Evolutionary conservation across 257 asterid species (phyloP), one percentile per base, ranked within the genome.

Genomic region (Solanum tarijense): DNA sequence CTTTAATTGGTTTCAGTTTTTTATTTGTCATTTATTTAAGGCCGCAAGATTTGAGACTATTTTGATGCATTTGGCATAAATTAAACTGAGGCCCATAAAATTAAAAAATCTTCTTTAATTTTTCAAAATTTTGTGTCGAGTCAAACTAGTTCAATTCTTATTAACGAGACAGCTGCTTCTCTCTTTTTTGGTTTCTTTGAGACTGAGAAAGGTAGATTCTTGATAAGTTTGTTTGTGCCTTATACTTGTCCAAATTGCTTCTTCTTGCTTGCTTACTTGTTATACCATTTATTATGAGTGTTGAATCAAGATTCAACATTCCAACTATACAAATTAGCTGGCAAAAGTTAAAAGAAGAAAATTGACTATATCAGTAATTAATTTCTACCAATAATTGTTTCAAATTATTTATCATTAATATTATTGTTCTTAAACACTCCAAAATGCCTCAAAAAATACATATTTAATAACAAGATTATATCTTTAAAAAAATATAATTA

Each of bases 21-120:
- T 52, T 1, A 52, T 5, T 6, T 16, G 23, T 52, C 4, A 5
- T 52, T 14, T 48, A 1, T 48, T 52, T 52, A 48, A 5, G 1
- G 1, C 0, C 1, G 3, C 3, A 5, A 16, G 3, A 16, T 48
- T 14, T 14, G 9, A 48, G 8, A 48, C 0, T 14, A 48, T 48
- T 16, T 46, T 48, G 3, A 16, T 52, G 0, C 1, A 52, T 18
- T 52, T 16, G 4, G 7, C 23, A 52, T 52, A 52, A 6, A 52
- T 52, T 52, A 52, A 52, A 52, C 3, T 16, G 0, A 52, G 60
- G 0, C 4, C 0, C 23, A 52, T 0, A 2, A 43, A 2, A 52
- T 52, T 52, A 0, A 52, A 52, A 16, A 16, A 0, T 6, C 0
- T 52, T 52, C 0, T 48, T 48, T 5, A 48, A 14, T 52, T 16